A percentile compares a stretch with the other conserved stretches of the same genome.
Conservation (phyloP, 140 eudicot species). For the Flaveria floridana region DNA sequence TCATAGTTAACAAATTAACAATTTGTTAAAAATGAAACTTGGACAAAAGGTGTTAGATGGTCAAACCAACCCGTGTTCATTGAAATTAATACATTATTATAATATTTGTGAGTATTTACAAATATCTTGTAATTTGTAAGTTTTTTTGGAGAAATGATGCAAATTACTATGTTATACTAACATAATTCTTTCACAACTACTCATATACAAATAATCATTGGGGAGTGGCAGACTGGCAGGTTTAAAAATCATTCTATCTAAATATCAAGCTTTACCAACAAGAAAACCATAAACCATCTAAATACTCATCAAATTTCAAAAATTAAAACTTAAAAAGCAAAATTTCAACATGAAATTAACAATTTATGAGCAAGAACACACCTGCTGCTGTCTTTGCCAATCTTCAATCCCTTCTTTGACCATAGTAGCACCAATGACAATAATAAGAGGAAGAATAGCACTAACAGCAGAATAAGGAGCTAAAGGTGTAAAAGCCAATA, state of each 20-base stretch:
- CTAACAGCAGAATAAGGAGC: conserved; percentile 83
- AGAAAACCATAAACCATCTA: conserved; percentile 1
- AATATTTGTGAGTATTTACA: not conserved
- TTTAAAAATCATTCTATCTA: not conserved
- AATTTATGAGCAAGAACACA: not conserved
- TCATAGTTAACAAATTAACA: not conserved
- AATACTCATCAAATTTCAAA: not conserved
- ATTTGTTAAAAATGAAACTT: not conserved
- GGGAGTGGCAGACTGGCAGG: not conserved
- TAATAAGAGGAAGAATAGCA: conserved; percentile 62
- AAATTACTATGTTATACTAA: not conserved
- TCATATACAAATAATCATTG: not conserved
- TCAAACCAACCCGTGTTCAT: not conserved
- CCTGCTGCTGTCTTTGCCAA: conserved; percentile 83
- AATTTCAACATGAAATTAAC: not conserved
- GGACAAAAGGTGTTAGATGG: not conserved
- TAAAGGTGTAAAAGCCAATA: conserved; percentile 64
- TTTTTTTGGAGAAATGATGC: not conserved
- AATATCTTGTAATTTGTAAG: not conserved
- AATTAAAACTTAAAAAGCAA: not conserved
- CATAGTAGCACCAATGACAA: conserved; percentile 87
- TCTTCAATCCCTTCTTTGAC: conserved; percentile 90
- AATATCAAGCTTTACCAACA: not conserved
- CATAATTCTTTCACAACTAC: not conserved
- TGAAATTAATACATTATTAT: not conserved